Percentiles rank a stretch among this genome's conserved stretches.
Evolutionary conservation across 768 basidiomycete species (phyloP).

Genomic region (Tubosaeta sp.): DNA sequence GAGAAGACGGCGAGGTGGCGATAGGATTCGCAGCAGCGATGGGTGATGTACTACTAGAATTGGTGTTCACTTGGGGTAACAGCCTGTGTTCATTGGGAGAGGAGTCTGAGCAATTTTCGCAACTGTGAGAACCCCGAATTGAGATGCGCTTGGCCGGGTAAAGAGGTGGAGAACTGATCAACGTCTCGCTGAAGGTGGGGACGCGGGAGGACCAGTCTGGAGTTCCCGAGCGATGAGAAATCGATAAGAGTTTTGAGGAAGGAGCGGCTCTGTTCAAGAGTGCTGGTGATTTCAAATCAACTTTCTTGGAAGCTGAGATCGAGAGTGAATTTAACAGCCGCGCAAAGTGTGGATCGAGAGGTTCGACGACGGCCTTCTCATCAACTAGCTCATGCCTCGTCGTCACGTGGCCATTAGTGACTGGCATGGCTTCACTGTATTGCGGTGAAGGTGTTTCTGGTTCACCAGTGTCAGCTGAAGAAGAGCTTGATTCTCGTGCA

Average conservation of each 20-base stretch:
- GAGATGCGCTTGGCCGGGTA: conserved; percentile 3
- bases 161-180: conserved; percentile 5
- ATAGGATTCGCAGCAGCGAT: background rate
- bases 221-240: conserved; percentile 16
- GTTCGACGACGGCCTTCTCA: conserved; percentile 23
- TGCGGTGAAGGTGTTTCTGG: conserved; percentile 64
- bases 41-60: conserved; percentile 9
- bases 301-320: conserved; percentile 44
- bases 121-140: conserved; percentile 2
- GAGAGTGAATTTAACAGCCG: conserved; percentile 60
- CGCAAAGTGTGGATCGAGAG: conserved; percentile 68
- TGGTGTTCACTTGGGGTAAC: background rate
- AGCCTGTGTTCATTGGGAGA: conserved; percentile 1
- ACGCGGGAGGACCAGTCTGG: conserved; percentile 33
- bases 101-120: conserved; percentile 2
- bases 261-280: conserved; percentile 3
- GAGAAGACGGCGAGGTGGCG: conserved; percentile 8
- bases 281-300: conserved; percentile 9
- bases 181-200: conserved; percentile 18
- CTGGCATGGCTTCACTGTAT: conserved; percentile 39
- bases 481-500: conserved; percentile 63
- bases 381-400: conserved; percentile 34
- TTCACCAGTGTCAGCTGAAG: conserved; percentile 56
- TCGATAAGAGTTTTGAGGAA: conserved; percentile 8
- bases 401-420: conserved; percentile 10